Evolutionary conservation across 352 stramenopile genomes (phyloP).

Genomic region (Halophytophthora batemanensis): DNA sequence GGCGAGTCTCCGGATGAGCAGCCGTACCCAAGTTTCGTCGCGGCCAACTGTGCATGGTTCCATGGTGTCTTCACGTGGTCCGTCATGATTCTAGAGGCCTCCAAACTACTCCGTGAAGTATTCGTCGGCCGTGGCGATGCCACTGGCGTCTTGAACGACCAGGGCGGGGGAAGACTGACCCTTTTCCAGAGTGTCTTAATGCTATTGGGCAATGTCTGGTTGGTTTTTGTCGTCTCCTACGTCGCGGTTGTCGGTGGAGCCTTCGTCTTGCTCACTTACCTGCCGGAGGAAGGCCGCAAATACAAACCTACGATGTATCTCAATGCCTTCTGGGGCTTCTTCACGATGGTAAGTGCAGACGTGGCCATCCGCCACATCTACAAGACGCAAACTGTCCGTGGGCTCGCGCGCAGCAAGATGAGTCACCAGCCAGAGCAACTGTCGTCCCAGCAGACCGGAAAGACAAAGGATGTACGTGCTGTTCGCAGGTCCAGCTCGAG

Average conservation of each 20-base stretch:
- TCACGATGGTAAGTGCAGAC: constrained; percentile 4
- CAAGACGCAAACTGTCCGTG: constrained; percentile 10
- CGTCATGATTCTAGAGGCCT: constrained; percentile 1
- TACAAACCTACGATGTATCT: constrained; percentile 21
- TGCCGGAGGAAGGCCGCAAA: constrained; percentile 2
- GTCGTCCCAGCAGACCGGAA: background rate
- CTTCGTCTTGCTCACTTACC: background rate
- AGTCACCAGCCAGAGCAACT: background rate
- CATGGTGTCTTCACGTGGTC: constrained; percentile 3
- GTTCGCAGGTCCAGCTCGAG: background rate
- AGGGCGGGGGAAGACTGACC: background rate
- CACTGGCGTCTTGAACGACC: background rate
- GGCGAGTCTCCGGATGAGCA: constrained; percentile 5
- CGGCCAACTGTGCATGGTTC: constrained; percentile 5
- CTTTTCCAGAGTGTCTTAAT: constrained; percentile 1
- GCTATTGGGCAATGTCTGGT: constrained; percentile 2
- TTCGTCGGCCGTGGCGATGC: background rate
- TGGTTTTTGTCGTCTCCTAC: background rate
- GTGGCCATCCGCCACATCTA: constrained; percentile 8
- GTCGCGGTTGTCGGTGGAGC: background rate
- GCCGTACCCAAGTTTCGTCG: constrained; percentile 3
- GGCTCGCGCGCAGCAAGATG: background rate
- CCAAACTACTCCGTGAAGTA: constrained; percentile 5
- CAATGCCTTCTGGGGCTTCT: constrained; percentile 7
- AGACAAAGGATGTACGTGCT: background rate